Conservation (phyloP, 2,329 filamentous ascomycete genomes). For the Aureobasidium vineae region DNA sequence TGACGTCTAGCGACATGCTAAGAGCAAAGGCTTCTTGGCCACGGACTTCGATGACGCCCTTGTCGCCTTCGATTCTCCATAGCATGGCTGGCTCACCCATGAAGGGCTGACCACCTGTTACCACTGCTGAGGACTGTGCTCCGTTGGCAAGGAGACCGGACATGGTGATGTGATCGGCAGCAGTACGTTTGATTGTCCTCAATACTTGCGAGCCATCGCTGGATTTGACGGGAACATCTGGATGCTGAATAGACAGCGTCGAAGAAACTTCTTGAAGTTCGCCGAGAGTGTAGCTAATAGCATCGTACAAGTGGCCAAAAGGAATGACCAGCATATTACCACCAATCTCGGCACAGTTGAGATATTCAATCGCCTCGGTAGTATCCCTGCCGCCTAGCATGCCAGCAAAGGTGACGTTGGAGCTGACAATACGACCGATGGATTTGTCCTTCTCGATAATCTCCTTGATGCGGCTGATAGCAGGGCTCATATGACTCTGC, state of each 20-base stretch:
- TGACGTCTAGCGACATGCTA: slow-evolving; percentile 19
- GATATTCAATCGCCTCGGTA: slow-evolving; percentile 46
- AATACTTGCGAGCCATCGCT: slow-evolving; percentile 35
- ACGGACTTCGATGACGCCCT: slow-evolving; percentile 43
- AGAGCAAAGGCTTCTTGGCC: slow-evolving; percentile 13
- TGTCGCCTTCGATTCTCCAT: slow-evolving; percentile 53
- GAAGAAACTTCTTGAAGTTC: slow-evolving; percentile 40
- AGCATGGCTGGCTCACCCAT: slow-evolving; percentile 47
- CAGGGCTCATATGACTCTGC: slow-evolving; percentile 47
- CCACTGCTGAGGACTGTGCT: slow-evolving; percentile 48
- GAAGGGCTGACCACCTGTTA: slow-evolving; percentile 53
- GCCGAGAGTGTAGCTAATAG: slow-evolving; percentile 31
- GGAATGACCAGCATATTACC: slow-evolving; percentile 46
- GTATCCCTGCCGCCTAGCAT: slow-evolving; percentile 32
- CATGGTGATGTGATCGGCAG: slow-evolving; percentile 48
- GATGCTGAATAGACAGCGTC: slow-evolving; percentile 49
- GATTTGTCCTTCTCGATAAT: slow-evolving; percentile 43
- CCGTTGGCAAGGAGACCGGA: slow-evolving; percentile 43
- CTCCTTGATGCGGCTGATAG: slow-evolving; percentile 45
- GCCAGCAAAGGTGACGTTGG: slow-evolving; percentile 37
- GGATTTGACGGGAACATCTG: slow-evolving; percentile 42
- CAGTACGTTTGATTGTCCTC: slow-evolving; percentile 41
- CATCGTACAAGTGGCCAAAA: slow-evolving; percentile 47
- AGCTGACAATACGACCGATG: slow-evolving; percentile 47
- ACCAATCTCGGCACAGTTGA: slow-evolving; percentile 48